Conservation (phyloP, 2,329 filamentous ascomycete species). For the Aspergillus arachidicola region DNA sequence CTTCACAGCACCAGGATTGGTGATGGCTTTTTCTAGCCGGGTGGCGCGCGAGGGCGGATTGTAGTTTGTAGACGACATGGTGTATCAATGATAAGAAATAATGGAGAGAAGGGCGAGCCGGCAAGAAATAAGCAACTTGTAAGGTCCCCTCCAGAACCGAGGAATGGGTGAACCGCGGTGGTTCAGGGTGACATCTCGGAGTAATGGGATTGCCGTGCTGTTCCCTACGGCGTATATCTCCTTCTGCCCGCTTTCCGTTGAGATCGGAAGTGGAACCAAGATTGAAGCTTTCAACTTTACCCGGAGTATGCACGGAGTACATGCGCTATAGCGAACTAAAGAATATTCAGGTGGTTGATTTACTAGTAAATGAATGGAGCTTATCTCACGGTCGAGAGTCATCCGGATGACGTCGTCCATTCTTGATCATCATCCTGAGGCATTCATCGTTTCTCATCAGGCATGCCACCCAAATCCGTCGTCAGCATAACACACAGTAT, state of each 20-base stretch:
- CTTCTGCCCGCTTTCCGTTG: constrained; percentile 41
- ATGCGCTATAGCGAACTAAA: background rate
- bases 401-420: background rate
- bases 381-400: background rate
- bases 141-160: background rate
- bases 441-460: background rate
- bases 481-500: too few relatives aligned
- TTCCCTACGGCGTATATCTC: constrained; percentile 50
- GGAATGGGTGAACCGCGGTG: background rate
- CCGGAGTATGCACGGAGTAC: background rate
- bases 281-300: background rate
- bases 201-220: constrained; percentile 39
- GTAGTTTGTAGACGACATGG: constrained; percentile 37
- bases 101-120: constrained; percentile 4
- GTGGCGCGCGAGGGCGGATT: constrained; percentile 27
- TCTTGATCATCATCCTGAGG: background rate
- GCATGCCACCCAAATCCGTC: background rate
- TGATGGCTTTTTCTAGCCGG: constrained; percentile 51
- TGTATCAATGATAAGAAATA: constrained; percentile 14
- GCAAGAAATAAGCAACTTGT: background rate
- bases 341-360: background rate
- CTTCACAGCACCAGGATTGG: constrained; percentile 70
- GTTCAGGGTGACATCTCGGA: constrained; percentile 19
- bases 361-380: too few relatives aligned
- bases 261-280: constrained; percentile 13